phyloP scores from a whole-genome alignment of 805 yeast species.

The Suhomyces vadensis region DNA sequence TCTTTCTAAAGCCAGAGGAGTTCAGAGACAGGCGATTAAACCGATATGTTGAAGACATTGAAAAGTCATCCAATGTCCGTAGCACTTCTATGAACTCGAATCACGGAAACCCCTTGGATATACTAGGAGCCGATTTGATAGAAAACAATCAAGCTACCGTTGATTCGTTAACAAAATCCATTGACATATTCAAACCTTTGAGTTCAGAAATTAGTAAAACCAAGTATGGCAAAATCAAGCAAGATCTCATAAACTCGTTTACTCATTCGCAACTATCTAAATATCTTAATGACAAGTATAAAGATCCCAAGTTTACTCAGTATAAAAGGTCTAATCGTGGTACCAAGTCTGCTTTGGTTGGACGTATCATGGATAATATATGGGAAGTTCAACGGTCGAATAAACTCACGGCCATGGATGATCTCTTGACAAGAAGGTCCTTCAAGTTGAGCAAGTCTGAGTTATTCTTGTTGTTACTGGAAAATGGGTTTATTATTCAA shows the following conservation, averaged over 20 bases:
- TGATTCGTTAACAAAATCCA: slow-evolving; percentile 2
- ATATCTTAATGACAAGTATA: slow-evolving; percentile 11
- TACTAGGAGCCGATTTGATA: slow-evolving; percentile 9
- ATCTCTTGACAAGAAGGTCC: slow-evolving; percentile 31
- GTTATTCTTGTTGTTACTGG: slow-evolving; percentile 41
- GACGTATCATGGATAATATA: slow-evolving; percentile 29
- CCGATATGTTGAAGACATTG: slow-evolving; percentile 15
- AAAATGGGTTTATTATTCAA: slow-evolving; percentile 40
- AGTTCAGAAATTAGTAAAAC: slow-evolving; percentile 7
- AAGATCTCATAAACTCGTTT: slow-evolving; percentile 12
- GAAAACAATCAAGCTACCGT: not conserved
- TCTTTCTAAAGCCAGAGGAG: slow-evolving; percentile 19
- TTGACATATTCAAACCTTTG: slow-evolving; percentile 13
- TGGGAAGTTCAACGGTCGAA: slow-evolving; percentile 34
- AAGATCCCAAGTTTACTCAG: slow-evolving; percentile 7
- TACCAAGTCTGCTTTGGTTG: slow-evolving; percentile 20
- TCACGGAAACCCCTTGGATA: slow-evolving; percentile 5
- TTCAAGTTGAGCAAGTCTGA: slow-evolving; percentile 38
- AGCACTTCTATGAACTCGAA: not conserved
- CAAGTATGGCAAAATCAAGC: slow-evolving; percentile 8
- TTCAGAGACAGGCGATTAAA: slow-evolving; percentile 18
- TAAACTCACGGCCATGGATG: slow-evolving; percentile 26
- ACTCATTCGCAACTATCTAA: slow-evolving; percentile 13
- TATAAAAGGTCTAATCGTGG: slow-evolving; percentile 6
- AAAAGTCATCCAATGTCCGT: slow-evolving; percentile 8